phyloP scores from a whole-genome alignment of 140 eudicot genomes.

The Flaveria floridana region DNA sequence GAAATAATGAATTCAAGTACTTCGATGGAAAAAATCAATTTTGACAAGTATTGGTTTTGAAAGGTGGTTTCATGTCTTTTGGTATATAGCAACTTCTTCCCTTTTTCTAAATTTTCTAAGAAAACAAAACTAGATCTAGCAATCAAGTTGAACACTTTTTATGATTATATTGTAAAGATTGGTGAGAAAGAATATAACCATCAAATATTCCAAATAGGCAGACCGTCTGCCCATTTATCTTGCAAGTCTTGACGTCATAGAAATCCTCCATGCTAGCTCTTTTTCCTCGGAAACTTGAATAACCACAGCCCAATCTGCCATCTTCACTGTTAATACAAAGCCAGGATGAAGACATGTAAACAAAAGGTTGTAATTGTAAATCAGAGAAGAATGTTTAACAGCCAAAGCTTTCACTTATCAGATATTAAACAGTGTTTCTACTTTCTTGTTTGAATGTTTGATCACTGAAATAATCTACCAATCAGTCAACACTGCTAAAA shows the following conservation, averaged over 20 bases:
- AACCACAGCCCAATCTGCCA: conserved; percentile 77
- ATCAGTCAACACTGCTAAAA: background rate
- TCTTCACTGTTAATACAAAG: conserved; percentile 54
- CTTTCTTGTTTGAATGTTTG: background rate
- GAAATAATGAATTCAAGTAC: background rate
- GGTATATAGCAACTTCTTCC: background rate
- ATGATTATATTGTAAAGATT: background rate
- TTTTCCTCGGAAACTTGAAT: conserved; percentile 88
- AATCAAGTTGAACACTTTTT: background rate
- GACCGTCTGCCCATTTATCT: conserved; percentile 60
- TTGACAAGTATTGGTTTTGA: background rate
- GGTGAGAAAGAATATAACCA: conserved; percentile 48
- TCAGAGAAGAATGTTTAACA: background rate
- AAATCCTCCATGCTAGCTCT: conserved; percentile 95
- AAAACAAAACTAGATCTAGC: background rate
- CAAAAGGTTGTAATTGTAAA: background rate
- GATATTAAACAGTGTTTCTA: background rate
- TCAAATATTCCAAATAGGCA: conserved; percentile 90
- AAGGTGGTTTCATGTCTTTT: background rate
- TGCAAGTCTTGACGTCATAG: conserved; percentile 71
- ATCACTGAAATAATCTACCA: background rate
- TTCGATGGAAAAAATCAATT: background rate
- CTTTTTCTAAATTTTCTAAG: background rate
- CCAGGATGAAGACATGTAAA: conserved; percentile 13
- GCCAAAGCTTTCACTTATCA: background rate